phyloP scores from a whole-genome alignment of 305 asterid species.

The Fraxinus albicans region DNA sequence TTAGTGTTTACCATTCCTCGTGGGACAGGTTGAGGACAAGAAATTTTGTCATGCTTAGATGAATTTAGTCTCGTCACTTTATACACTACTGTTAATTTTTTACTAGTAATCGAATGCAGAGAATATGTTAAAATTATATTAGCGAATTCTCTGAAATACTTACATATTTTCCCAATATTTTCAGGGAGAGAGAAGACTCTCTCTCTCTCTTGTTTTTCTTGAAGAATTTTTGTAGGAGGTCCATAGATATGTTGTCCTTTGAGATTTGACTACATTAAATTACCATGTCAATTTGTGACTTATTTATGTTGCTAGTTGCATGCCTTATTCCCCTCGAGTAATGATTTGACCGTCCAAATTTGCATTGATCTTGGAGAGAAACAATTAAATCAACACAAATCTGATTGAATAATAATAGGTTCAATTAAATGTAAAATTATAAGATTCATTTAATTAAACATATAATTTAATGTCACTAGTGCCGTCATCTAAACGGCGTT shows the following conservation, averaged over 20 bases:
- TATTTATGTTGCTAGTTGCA: not conserved
- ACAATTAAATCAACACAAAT: not conserved
- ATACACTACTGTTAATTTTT: not conserved
- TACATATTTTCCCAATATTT: not conserved
- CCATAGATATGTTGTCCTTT: not conserved
- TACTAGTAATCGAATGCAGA: not conserved
- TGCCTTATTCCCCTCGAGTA: not conserved
- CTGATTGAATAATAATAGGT: not conserved
- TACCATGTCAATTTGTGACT: not conserved
- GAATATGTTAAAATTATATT: not conserved
- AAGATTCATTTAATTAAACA: too few species aligned
- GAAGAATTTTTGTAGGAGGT: not conserved
- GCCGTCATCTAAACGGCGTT: too few species aligned
- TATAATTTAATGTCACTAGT: too few species aligned
- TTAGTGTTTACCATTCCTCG: not conserved
- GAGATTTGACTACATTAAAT: not conserved
- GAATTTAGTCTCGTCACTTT: not conserved
- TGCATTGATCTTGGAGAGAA: not conserved
- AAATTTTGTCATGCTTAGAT: not conserved
- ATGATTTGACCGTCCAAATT: not conserved
- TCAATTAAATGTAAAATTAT: too few species aligned
- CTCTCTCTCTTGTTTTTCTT: not conserved
- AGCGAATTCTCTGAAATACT: not conserved
- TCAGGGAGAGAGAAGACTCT: not conserved
- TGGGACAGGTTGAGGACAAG: not conserved